Conservation (phyloP, 495 filamentous ascomycete species). For the Oleoguttula mirabilis region DNA sequence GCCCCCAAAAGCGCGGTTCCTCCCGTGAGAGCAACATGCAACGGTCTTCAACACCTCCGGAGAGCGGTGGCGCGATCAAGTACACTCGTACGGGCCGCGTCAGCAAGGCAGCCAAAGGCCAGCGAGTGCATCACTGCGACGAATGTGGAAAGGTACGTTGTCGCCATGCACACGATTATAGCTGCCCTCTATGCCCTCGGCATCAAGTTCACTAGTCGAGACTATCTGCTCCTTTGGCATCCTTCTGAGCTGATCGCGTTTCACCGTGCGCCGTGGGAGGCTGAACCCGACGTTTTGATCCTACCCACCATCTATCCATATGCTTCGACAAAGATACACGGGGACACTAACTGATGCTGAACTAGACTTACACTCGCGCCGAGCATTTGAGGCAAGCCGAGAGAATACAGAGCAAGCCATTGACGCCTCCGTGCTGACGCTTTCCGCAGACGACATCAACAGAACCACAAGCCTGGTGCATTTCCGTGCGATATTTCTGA, state of each 20-base stretch:
- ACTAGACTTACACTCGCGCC: conserved; percentile 53
- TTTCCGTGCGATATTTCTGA: conserved; percentile 50
- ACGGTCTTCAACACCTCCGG: conserved; percentile 9
- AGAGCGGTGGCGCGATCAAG: conserved; percentile 13
- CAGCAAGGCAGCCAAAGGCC: conserved; percentile 33
- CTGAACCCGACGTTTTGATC: too few species aligned
- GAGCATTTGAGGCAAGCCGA: conserved; percentile 71
- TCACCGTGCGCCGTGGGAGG: too few species aligned
- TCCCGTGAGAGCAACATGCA: conserved; percentile 15
- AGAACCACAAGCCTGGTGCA: conserved; percentile 66
- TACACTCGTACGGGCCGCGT: conserved; percentile 31
- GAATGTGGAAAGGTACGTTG: conserved; percentile 30
- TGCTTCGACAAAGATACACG: too few species aligned
- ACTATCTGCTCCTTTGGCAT: too few species aligned
- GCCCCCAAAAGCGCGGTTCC: conserved; percentile 12
- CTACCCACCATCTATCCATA: too few species aligned
- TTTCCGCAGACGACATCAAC: conserved; percentile 70
- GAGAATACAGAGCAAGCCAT: too few species aligned
- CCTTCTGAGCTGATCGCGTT: too few species aligned
- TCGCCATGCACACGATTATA: background rate
- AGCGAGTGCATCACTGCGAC: conserved; percentile 28
- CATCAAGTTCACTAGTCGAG: too few species aligned
- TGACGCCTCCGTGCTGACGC: too few species aligned
- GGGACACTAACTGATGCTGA: background rate
- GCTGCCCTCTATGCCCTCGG: background rate